Evolutionary conservation across 768 basidiomycete species (phyloP).

Genomic region (Polyporus arcularius): DNA sequence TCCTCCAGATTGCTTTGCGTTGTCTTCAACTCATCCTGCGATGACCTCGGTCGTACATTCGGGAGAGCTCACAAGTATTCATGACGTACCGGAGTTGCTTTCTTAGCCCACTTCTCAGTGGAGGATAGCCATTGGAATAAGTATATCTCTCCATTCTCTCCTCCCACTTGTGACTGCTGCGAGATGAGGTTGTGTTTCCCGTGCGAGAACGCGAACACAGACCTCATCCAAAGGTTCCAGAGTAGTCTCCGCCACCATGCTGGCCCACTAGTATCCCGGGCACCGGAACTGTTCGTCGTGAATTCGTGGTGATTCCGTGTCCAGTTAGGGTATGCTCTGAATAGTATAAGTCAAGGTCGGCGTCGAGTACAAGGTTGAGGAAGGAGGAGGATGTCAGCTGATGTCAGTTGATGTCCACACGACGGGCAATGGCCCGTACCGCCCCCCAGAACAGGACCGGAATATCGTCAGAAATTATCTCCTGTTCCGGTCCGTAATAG

Average conservation of each 20-base stretch:
- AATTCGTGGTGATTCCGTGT: too few species aligned
- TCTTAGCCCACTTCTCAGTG: conserved; percentile 58
- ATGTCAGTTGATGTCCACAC: too few species aligned
- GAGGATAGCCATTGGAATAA: conserved; percentile 82
- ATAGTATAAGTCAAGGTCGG: too few species aligned
- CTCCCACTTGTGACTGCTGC: conserved; percentile 60
- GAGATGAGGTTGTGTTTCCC: background rate
- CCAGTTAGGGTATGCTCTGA: too few species aligned
- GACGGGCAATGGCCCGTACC: too few species aligned
- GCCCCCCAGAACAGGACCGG: too few species aligned
- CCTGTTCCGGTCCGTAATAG: too few species aligned
- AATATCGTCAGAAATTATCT: too few species aligned
- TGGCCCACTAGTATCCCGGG: too few species aligned
- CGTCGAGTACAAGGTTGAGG: too few species aligned
- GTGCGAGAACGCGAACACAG: background rate
- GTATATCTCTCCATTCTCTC: conserved; percentile 80
- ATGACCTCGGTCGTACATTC: background rate
- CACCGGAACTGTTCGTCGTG: too few species aligned
- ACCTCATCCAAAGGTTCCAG: conserved; percentile 17
- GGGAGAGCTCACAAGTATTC: background rate
- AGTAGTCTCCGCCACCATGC: conserved; percentile 6
- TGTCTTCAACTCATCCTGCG: conserved; percentile 66
- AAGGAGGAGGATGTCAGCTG: too few species aligned
- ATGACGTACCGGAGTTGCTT: conserved; percentile 52
- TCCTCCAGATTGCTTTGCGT: conserved; percentile 64